Conservation (phyloP, 2,329 filamentous ascomycete genomes). For the Aspergillus fumigatus region DNA sequence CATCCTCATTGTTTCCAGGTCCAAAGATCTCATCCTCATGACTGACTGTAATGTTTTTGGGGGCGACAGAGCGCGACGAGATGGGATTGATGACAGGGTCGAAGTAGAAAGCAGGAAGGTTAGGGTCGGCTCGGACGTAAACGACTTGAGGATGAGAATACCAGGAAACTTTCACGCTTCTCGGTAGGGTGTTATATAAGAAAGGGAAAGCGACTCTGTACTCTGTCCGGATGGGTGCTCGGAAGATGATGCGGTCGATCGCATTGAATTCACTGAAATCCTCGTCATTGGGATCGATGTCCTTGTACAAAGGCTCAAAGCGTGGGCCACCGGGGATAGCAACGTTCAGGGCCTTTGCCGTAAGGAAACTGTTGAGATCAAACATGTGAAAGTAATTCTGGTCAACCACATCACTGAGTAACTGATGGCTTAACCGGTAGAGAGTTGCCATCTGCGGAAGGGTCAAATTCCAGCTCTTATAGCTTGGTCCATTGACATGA, state of each 20-base stretch:
- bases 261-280: slow-evolving; percentile 99
- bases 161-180: slow-evolving; percentile 90
- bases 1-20: slow-evolving; percentile 71
- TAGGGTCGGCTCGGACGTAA: slow-evolving; percentile 79
- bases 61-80: slow-evolving; percentile 86
- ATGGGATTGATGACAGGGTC: slow-evolving; percentile 98
- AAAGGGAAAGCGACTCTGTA: slow-evolving; percentile 92
- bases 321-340: slow-evolving; percentile 95
- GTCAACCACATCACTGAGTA: slow-evolving; percentile 88
- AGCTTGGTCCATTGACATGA: slow-evolving; percentile 94
- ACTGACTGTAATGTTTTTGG: slow-evolving; percentile 86
- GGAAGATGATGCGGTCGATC: slow-evolving; percentile 98
- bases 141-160: slow-evolving; percentile 92
- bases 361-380: slow-evolving; percentile 89
- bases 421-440: slow-evolving; percentile 83
- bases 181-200: slow-evolving; percentile 91
- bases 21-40: slow-evolving; percentile 96
- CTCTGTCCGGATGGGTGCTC: slow-evolving; percentile 88
- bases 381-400: slow-evolving; percentile 99
- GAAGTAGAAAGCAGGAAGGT: slow-evolving; percentile 93
- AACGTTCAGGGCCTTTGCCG: slow-evolving; percentile 94
- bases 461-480: slow-evolving; percentile 90
- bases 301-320: slow-evolving; percentile 96
- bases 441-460: slow-evolving; percentile 94
- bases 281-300: slow-evolving; percentile 97